phyloP scores from a whole-genome alignment of 2,329 filamentous ascomycete species.

The Grosmannia penicillata region DNA sequence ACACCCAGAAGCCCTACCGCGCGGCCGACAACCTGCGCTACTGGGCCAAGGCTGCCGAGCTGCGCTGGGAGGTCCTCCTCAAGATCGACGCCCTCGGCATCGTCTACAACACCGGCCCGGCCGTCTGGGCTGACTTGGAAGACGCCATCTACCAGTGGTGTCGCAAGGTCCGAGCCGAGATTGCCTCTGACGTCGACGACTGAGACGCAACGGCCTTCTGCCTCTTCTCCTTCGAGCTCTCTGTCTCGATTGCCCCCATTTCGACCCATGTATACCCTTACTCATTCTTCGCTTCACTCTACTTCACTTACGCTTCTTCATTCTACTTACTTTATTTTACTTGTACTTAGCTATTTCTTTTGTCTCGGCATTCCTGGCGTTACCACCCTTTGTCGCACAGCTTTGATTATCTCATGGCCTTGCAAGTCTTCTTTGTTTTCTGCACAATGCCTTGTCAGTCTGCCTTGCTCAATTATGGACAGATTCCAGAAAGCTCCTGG shows the following conservation, averaged over 20 bases:
- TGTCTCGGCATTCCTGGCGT: background rate
- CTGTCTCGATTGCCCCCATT: background rate
- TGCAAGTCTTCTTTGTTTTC: too few species aligned
- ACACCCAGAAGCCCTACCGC: constrained; percentile 88
- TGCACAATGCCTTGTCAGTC: too few species aligned
- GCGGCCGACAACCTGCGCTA: constrained; percentile 86
- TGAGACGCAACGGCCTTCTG: too few species aligned
- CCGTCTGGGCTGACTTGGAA: constrained; percentile 72
- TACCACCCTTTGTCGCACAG: too few species aligned
- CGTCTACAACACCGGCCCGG: constrained; percentile 56
- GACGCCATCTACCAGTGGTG: constrained; percentile 74
- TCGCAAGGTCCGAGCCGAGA: constrained; percentile 65
- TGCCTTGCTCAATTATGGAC: too few species aligned
- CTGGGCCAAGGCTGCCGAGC: constrained; percentile 91
- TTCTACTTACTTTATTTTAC: background rate
- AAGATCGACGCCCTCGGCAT: constrained; percentile 75
- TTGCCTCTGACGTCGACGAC: constrained; percentile 45
- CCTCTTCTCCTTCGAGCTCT: background rate
- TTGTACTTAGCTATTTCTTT: background rate
- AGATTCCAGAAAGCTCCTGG: too few species aligned
- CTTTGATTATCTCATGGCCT: too few species aligned
- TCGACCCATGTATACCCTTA: background rate
- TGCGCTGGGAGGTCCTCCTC: constrained; percentile 80
- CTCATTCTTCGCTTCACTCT: background rate
- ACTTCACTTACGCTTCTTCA: too few species aligned